Evolutionary conservation across 805 yeast genomes (phyloP).

Genomic region (Metschnikowia cerradonensis): DNA sequence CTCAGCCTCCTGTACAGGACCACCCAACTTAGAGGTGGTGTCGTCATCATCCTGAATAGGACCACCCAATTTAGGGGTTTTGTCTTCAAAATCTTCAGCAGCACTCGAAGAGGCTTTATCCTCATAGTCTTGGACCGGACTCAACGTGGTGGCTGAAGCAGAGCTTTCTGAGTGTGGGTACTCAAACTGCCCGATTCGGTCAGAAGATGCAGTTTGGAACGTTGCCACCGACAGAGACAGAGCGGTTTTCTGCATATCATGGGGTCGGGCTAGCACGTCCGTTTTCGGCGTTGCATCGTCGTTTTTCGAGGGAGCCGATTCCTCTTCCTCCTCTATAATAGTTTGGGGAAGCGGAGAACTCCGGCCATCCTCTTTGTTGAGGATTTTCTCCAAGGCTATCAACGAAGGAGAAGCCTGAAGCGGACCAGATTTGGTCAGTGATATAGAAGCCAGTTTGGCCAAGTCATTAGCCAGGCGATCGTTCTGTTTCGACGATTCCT

Average conservation of each 20-base stretch:
- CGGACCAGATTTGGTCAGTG: not conserved
- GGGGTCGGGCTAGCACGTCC: not conserved
- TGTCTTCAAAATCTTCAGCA: no score
- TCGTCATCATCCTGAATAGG: not conserved
- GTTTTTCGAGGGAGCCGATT: not conserved
- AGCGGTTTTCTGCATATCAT: constrained; percentile 17
- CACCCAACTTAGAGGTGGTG: not conserved
- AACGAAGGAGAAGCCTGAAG: constrained; percentile 4
- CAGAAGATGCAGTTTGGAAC: constrained; percentile 22
- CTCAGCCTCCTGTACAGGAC: not conserved
- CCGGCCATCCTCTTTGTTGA: not conserved
- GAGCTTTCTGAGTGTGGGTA: not conserved
- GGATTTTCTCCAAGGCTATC: constrained; percentile 2
- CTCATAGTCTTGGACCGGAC: not conserved
- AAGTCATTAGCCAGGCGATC: not conserved
- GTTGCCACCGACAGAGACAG: constrained; percentile 41
- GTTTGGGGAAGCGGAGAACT: constrained; percentile 2
- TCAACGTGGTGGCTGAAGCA: constrained; percentile 1
- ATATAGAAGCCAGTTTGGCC: not conserved
- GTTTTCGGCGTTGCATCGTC: not conserved
- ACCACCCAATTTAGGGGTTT: not conserved
- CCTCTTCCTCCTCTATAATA: constrained; percentile 4
- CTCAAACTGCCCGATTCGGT: not conserved
- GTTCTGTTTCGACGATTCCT: constrained; percentile 3
- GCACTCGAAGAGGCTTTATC: not conserved